Base-by-base conservation (phyloP, 2,329 filamentous ascomycete genomes). In the Aspergillus luchuensis region DNA sequence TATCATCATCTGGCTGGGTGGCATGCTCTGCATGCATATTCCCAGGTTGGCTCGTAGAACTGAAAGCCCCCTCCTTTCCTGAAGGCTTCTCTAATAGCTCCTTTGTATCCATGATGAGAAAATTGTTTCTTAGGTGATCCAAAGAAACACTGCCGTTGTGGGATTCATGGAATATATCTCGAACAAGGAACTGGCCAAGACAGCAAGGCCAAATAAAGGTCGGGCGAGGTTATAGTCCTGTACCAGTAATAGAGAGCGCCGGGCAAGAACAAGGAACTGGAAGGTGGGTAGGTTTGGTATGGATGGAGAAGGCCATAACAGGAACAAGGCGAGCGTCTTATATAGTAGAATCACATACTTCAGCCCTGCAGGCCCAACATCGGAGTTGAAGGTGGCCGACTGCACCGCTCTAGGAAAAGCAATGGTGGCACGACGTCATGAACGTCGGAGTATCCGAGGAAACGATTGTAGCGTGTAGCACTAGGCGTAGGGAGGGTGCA, bases 21-120 rank as follows among this genome's bases (percentile, higher is more conserved):
- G 62, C 64, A 57, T 64, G 49, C 58, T 68, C 66, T 1, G 62
- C 62, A 33, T 66, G 65, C 3, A 53, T 47, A 30, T 64, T 50
- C 2, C 11, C 55, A 1, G 59, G 58, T 28, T 57, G 56, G 38
- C 58, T 51, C 3, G 54, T 28, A 13, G 63, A 60, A 28, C 60
- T 66, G 6, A 48, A 17, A 30, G 41, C 43, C 6, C 6, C 13
- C 4, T n/a, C 25, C 25, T 50, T 28, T 8, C 15, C 25, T n/a
- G 47, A 50, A 6, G 25, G 15, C 47, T 50, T 50, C 7, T 25
- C 17, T 2, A 28, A 33, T 6, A 15, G 30, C 8, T 50, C 25
- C 10, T 50, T 30, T 7, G 45, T 30, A 3, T n/a, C n/a, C 39
- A 56, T 56, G 11, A 3, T 36, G 6, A 15, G n/a, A 8, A 5